A percentile compares a stretch with the other conserved stretches of the same genome.
phyloP scores from a whole-genome alignment of 2,329 filamentous ascomycete species.

The Trichoderma hamatum region DNA sequence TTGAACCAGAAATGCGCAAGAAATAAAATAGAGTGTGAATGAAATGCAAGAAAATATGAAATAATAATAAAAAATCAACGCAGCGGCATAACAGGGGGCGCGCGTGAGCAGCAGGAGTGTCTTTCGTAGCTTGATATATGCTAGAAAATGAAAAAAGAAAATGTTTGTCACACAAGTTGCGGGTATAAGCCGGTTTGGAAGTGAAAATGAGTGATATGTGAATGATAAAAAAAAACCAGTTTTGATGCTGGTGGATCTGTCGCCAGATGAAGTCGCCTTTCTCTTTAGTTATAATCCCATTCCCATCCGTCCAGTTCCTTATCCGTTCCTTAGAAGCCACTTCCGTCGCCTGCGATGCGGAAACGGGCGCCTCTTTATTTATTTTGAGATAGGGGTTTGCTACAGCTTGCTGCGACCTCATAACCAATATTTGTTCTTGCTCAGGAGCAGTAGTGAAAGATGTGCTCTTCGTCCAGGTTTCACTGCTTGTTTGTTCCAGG shows the following conservation, averaged over 20 bases:
- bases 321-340: background rate
- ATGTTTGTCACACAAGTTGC: background rate
- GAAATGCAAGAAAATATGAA: constrained; percentile 10
- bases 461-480: background rate
- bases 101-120: constrained; percentile 20
- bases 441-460: background rate
- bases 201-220: constrained; percentile 5
- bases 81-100: constrained; percentile 5
- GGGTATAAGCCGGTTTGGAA: background rate
- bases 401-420: background rate
- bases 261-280: constrained; percentile 38
- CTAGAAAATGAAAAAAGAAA: background rate
- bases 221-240: constrained; percentile 14
- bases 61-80: background rate
- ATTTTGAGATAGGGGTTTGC: background rate
- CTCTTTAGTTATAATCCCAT: constrained; percentile 27
- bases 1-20: background rate
- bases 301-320: constrained; percentile 11
- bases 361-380: background rate
- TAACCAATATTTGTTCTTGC: background rate
- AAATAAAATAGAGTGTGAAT: constrained; percentile 11
- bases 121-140: constrained; percentile 12
- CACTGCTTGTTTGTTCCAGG: constrained; percentile 5
- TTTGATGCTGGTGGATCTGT: constrained; percentile 39
- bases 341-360: constrained; percentile 3